These are phyloP conservation scores for Monosporascus sp. DNA, from an alignment of 2,329 filamentous ascomycete genomes.

Conservation along the genomic window DNA sequence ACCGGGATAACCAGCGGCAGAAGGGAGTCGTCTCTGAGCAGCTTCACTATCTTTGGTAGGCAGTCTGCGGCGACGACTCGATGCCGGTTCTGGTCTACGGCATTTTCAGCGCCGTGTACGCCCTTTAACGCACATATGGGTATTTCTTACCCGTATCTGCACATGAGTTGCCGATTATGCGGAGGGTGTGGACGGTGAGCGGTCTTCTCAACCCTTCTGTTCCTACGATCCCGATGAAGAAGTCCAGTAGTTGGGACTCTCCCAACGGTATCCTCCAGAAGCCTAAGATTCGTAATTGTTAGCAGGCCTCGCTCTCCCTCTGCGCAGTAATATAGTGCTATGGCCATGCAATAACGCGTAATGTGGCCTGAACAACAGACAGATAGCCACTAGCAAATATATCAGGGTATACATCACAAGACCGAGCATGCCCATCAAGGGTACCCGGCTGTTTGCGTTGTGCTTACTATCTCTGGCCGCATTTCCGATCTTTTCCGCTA, in stretches of 20 bases:
- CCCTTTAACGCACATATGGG: not conserved
- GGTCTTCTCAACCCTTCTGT: slow-evolving; percentile 31
- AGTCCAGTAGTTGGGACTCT: slow-evolving; percentile 51
- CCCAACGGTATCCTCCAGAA: slow-evolving; percentile 53
- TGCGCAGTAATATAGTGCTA: not conserved
- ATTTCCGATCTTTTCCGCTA: not conserved
- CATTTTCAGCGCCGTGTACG: not conserved
- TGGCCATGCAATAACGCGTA: too few species aligned
- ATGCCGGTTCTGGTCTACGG: slow-evolving; percentile 52
- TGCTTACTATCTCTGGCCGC: not conserved
- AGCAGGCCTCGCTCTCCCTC: not conserved
- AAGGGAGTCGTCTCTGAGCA: slow-evolving; percentile 42
- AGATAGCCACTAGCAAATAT: too few species aligned
- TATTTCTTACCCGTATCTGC: slow-evolving; percentile 47
- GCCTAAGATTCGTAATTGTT: slow-evolving; percentile 31
- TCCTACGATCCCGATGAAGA: slow-evolving; percentile 45
- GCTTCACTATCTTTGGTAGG: slow-evolving; percentile 40
- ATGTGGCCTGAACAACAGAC: too few species aligned
- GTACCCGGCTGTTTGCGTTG: not conserved
- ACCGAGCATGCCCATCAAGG: too few species aligned
- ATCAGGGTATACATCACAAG: too few species aligned
- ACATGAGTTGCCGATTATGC: slow-evolving; percentile 57
- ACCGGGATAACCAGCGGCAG: slow-evolving; percentile 52
- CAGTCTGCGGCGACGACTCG: slow-evolving; percentile 45
- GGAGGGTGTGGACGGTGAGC: slow-evolving; percentile 49